phyloP scores from a whole-genome alignment of 805 yeast genomes.

The Starmera amethionina region DNA sequence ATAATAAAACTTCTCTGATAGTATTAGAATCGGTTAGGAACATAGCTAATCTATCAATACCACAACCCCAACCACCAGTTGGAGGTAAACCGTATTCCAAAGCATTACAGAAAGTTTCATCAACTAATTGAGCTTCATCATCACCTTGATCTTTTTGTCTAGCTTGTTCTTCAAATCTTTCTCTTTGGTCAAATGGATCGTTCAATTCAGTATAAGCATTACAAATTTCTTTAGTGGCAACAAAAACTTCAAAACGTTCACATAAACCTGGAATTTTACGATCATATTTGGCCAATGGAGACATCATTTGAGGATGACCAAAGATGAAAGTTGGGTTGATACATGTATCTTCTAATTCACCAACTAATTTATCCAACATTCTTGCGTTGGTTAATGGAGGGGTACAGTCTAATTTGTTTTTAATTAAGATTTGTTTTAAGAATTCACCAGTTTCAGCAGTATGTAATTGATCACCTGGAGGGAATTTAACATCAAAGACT shows the following conservation, averaged over 20 bases:
- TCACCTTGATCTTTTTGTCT: slow-evolving; percentile 98
- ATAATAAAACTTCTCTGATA: slow-evolving; percentile 92
- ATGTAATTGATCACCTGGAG: slow-evolving; percentile 91
- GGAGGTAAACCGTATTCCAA: slow-evolving; percentile 98
- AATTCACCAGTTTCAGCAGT: slow-evolving; percentile 89
- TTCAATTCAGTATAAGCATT: slow-evolving; percentile 98
- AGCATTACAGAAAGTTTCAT: slow-evolving; percentile 95
- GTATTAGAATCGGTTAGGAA: slow-evolving; percentile 94
- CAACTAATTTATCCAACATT: slow-evolving; percentile 96
- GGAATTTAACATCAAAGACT: slow-evolving; percentile 79
- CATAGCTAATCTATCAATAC: slow-evolving; percentile 97
- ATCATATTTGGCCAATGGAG: slow-evolving; percentile 95
- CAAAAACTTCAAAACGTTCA: slow-evolving; percentile 97
- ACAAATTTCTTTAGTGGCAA: slow-evolving; percentile 96
- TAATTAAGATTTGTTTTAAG: slow-evolving; percentile 68
- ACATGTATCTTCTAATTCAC: slow-evolving; percentile 89
- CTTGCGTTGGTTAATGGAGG: slow-evolving; percentile 94
- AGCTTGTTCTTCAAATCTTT: slow-evolving; percentile 97
- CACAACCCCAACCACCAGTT: slow-evolving; percentile 99
- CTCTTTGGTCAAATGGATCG: slow-evolving; percentile 98
- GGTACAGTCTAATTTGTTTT: slow-evolving; percentile 78
- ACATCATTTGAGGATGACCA: slow-evolving; percentile 99
- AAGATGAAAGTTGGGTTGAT: slow-evolving; percentile 96
- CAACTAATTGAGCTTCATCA: slow-evolving; percentile 95
- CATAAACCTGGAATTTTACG: slow-evolving; percentile 89